These are phyloP conservation scores for Elaeis oleifera DNA, from an alignment of 202 grass and related monocot genomes.

Conservation along the genomic window DNA sequence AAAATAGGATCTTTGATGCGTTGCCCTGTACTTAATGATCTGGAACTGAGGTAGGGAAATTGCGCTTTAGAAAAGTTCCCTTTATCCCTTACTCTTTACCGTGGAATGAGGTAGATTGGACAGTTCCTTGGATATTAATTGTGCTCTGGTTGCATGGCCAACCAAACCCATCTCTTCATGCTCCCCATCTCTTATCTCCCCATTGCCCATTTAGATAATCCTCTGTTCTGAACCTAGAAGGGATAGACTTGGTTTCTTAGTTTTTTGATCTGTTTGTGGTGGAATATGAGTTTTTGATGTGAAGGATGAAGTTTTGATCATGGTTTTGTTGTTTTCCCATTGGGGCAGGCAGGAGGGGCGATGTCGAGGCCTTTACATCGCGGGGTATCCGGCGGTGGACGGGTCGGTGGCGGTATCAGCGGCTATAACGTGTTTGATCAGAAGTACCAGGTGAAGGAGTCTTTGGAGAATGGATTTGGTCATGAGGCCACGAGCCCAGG, in stretches of 20 bases:
- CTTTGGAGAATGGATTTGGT: conserved; percentile 48
- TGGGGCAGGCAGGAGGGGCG: not conserved
- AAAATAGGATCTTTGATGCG: not conserved
- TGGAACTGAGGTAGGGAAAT: conserved; percentile 7
- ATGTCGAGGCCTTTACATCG: conserved; percentile 90
- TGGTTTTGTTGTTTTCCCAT: conserved; percentile 6
- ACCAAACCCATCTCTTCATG: not conserved
- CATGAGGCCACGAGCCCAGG: conserved; percentile 7
- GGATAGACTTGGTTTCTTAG: too few species aligned
- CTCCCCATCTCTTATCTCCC: not conserved
- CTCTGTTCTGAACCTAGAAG: not conserved
- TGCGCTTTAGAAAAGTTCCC: not conserved
- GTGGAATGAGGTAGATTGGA: conserved; percentile 8
- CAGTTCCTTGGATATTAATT: conserved; percentile 16
- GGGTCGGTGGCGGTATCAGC: conserved; percentile 22
- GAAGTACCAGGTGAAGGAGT: conserved; percentile 42
- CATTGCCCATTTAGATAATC: not conserved
- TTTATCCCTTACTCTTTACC: not conserved
- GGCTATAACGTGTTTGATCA: conserved; percentile 19
- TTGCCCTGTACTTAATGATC: conserved; percentile 10
- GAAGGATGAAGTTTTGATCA: not conserved
- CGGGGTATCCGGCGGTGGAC: conserved; percentile 52
- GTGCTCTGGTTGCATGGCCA: not conserved
- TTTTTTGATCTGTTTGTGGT: too few species aligned
- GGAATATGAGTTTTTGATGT: not conserved